Evolutionary conservation across 257 asterid genomes (phyloP), one percentile per base, ranked within the genome.

Genomic region (Buddleja alternifolia): DNA sequence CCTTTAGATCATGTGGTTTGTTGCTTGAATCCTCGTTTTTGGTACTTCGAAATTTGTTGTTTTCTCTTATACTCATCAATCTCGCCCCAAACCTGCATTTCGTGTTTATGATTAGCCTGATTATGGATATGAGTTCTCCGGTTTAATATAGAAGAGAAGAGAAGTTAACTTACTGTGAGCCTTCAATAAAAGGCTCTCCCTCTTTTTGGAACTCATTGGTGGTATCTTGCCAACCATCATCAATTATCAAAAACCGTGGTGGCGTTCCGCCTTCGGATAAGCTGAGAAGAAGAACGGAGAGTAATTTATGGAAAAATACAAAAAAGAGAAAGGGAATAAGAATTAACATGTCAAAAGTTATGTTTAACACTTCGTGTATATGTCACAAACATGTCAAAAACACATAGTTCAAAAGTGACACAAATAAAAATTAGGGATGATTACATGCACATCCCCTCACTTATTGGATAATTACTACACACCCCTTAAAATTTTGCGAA

Each of bases 141-240:
- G 45, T 20, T 40, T 48, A 66, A 19, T 63, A 50, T 14, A 63
- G 32, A 48, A 70, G 32, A 24, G 37, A 52, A 51, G 10, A 23
- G 17, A 25, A 10, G 25, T 60, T 25, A 45, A 74, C 86, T 67
- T 64, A 81, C 83, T 81, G 83, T 59, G 83, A 42, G 45, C 86
- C 83, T 16, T 81, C 83, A 59, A 75, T 34, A 12, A 74, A 63
- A 77, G 83, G 81, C 75, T 81, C 81, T 57, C 83, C 86, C 55
- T 71, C 81, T 66, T 67, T 78, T 42, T 24, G 81, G 76, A 77
- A 81, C 73, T 77, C 86, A 25, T 81, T 81, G 16, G 70, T 19
- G n/a, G 81, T 77, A 67, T 81, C 83, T 65, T 81, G 86, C 86
- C 86, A 81, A 61, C 86, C 86, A 15, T 81, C 86, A 52, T 81